Percentiles rank a stretch among this genome's conserved stretches.
Evolutionary conservation across 805 yeast genomes (phyloP).

Genomic region (Nakazawaea molendinolei): DNA sequence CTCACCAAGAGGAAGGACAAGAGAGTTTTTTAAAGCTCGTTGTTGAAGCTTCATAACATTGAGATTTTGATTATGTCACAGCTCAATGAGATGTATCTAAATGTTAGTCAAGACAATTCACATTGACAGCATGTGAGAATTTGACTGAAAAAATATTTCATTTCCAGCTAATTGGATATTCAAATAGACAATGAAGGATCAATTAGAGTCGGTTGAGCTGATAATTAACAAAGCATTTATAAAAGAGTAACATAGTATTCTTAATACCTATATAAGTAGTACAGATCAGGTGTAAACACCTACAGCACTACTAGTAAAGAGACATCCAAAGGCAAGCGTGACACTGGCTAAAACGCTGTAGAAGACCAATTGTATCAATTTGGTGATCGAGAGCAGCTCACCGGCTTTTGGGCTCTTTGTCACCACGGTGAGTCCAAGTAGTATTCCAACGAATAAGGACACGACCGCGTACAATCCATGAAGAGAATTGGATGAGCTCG

Average conservation of each 20-base stretch:
- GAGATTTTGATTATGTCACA: too few relatives aligned
- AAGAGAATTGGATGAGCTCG: constrained; percentile 12
- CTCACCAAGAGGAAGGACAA: too few relatives aligned
- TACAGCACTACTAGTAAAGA: constrained; percentile 23
- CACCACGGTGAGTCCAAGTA: constrained; percentile 9
- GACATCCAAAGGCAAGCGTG: constrained; percentile 21
- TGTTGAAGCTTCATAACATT: too few relatives aligned
- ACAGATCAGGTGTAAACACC: constrained; percentile 23
- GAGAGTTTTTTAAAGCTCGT: too few relatives aligned
- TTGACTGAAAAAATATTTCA: too few relatives aligned
- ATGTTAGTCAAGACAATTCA: too few relatives aligned
- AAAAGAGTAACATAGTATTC: background rate
- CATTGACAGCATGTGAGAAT: too few relatives aligned
- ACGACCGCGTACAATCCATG: constrained; percentile 16
- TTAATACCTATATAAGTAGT: background rate
- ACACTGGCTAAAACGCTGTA: constrained; percentile 22
- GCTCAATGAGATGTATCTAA: too few relatives aligned
- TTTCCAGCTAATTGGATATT: too few relatives aligned
- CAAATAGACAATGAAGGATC: too few relatives aligned
- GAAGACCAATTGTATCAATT: constrained; percentile 7
- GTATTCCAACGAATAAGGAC: constrained; percentile 12
- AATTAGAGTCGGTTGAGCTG: too few relatives aligned
- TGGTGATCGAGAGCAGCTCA: constrained; percentile 1
- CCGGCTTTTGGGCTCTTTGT: constrained; percentile 1
- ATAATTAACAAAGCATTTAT: too few relatives aligned